These are phyloP conservation scores for Lachancea kluyveri DNA, from an alignment of 805 yeast species.

Conservation along the genomic window DNA sequence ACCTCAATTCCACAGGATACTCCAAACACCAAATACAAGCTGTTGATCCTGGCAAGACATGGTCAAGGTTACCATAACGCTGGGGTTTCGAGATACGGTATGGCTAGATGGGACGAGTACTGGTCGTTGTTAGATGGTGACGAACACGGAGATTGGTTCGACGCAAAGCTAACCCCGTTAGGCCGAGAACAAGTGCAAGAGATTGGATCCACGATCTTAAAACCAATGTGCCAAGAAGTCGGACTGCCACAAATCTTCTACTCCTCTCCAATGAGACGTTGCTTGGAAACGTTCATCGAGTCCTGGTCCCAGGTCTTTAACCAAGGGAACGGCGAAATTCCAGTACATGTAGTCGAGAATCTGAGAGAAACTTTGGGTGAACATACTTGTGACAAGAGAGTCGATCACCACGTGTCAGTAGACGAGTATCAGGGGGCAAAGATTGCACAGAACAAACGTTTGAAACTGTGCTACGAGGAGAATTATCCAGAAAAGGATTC, in stretches of 20 bases:
- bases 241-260: conserved; percentile 51
- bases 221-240: conserved; percentile 29
- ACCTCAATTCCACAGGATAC: conserved; percentile 19
- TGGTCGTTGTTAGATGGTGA: conserved; percentile 50
- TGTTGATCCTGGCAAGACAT: conserved; percentile 54
- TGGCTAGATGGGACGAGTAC: conserved; percentile 48
- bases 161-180: conserved; percentile 49
- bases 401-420: conserved; percentile 15
- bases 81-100: conserved; percentile 48
- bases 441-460: conserved; percentile 30
- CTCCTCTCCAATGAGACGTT: conserved; percentile 59
- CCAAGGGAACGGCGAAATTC: conserved; percentile 34
- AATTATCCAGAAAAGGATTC: conserved; percentile 47
- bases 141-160: conserved; percentile 43
- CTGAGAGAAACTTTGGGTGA: conserved; percentile 57
- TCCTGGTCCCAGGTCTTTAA: conserved; percentile 50
- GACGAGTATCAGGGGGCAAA: conserved; percentile 16
- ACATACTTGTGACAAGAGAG: conserved; percentile 55
- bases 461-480: conserved; percentile 36
- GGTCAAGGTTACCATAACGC: conserved; percentile 67
- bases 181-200: conserved; percentile 54
- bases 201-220: conserved; percentile 25
- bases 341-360: conserved; percentile 35
- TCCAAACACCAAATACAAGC: conserved; percentile 28
- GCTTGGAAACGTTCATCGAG: conserved; percentile 47